Conservation (phyloP, 192 early-diverging fungal species). For the Spizellomyces sp. region DNA sequence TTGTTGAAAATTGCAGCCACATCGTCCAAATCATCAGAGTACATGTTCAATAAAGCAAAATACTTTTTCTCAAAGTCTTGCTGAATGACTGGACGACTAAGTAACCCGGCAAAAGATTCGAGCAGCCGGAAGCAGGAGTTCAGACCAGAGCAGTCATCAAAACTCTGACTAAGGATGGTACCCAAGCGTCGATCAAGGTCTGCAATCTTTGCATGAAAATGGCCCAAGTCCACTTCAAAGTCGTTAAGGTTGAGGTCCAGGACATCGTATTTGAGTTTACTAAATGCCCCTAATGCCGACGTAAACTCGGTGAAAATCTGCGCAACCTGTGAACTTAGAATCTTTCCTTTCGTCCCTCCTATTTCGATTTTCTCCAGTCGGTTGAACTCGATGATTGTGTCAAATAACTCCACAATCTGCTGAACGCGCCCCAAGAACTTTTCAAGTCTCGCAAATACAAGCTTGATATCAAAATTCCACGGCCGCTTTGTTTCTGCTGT, state of each 20-base stretch:
- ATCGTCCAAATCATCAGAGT: slow-evolving; percentile 60
- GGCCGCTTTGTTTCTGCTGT: slow-evolving; percentile 44
- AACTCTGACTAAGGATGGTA: slow-evolving; percentile 63
- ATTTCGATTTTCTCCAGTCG: slow-evolving; percentile 70
- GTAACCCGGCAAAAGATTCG: slow-evolving; percentile 62
- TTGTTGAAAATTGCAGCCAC: slow-evolving; percentile 54
- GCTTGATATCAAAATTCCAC: slow-evolving; percentile 67
- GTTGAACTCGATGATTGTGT: slow-evolving; percentile 73
- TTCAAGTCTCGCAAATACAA: slow-evolving; percentile 60
- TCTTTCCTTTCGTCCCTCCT: slow-evolving; percentile 73
- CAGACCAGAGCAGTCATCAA: slow-evolving; percentile 65
- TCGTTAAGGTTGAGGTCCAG: slow-evolving; percentile 50
- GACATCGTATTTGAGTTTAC: slow-evolving; percentile 65
- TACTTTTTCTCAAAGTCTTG: slow-evolving; percentile 66
- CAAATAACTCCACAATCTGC: slow-evolving; percentile 61
- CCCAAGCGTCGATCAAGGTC: slow-evolving; percentile 65
- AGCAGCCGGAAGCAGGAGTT: slow-evolving; percentile 61
- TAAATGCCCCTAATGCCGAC: slow-evolving; percentile 47
- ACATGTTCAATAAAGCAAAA: slow-evolving; percentile 55
- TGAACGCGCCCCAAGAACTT: slow-evolving; percentile 55
- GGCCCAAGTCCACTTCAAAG: slow-evolving; percentile 55
- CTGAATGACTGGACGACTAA: slow-evolving; percentile 57
- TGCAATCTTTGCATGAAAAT: slow-evolving; percentile 58
- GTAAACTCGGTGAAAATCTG: slow-evolving; percentile 67
- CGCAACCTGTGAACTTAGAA: slow-evolving; percentile 62